Evolutionary conservation across 2,329 filamentous ascomycete species (phyloP).

Genomic region (Penicillium sp.): DNA sequence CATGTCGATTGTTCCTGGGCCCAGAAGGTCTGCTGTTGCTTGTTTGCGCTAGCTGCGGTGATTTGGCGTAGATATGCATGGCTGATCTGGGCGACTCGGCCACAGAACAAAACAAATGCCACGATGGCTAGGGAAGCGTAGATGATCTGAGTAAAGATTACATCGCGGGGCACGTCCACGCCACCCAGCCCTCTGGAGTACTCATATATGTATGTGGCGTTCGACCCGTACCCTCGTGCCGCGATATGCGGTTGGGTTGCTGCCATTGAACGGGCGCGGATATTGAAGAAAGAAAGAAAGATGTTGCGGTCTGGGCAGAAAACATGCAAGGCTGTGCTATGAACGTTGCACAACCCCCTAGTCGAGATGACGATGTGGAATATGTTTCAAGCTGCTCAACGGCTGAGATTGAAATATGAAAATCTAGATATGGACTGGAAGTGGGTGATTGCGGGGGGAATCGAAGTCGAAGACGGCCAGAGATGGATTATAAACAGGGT

Average conservation of each 20-base stretch:
- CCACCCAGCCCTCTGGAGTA: constrained; percentile 41
- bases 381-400: not conserved
- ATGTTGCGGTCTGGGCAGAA: not conserved
- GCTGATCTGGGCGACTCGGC: constrained; percentile 43
- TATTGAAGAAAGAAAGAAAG: constrained; percentile 4
- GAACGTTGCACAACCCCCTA: not conserved
- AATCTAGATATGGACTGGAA: not conserved
- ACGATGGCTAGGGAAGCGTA: constrained; percentile 35
- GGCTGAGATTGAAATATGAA: not conserved
- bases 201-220: constrained; percentile 41
- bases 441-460: constrained; percentile 4
- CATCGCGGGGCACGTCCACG: constrained; percentile 40
- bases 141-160: constrained; percentile 41
- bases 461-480: not conserved
- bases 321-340: not conserved
- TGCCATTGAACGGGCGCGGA: constrained; percentile 29
- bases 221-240: constrained; percentile 29
- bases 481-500: not conserved
- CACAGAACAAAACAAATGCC: constrained; percentile 39
- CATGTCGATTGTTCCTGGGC: constrained; percentile 39
- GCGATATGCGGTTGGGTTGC: constrained; percentile 20
- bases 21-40: constrained; percentile 46
- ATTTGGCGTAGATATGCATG: constrained; percentile 47
- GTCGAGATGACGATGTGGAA: not conserved
- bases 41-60: constrained; percentile 37